Evolutionary conservation across 441 rosid species (phyloP), one percentile per base, ranked within the genome.

Genomic region (Brassica hybrid): DNA sequence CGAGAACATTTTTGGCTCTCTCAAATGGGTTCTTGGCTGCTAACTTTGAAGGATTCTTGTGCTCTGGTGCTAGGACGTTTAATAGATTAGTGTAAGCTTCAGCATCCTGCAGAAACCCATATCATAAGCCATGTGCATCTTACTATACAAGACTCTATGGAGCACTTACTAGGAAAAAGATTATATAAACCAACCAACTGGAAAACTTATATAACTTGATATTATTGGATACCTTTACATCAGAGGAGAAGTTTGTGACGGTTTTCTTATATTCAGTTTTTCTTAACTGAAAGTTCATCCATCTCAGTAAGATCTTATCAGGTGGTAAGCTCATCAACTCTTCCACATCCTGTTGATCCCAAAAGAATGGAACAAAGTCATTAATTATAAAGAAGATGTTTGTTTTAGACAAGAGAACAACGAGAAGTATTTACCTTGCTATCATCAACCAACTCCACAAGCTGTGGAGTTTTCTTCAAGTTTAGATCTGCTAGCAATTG

Each of bases 211-310:
- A 57, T 64, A 69, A 64, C 36, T 64, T 74, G 34, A 57, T 58
- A 58, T 52, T 67, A 14, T 50, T 6, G 0, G 0, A 16, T 83
- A 94, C 99, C 98, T 96, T 96, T 52, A 96, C 89, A 84, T 96
- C 99, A 60, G 96, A 85, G 36, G 99, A 94, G 84, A 96, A 96
- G 83, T 96, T 96, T 59, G 97, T 83, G 69, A 96, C 92, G 9
- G 78, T 79, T 86, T 89, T 96, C 87, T 83, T 85, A 81, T 91
- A 92, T 73, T 84, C 88, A 30, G 93, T 45, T 89, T 96, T 96
- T 86, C 83, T 92, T 82, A 96, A 84, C 62, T 90, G 96, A 82
- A 92, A 94, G 79, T 96, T 96, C 99, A 96, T 96, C 99, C 99
- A 96, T 76, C 93, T 88, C 72, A 96, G 70, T 64, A 96, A 81